Conservation (phyloP, 1,284 basidiomycete genomes). For the Cystobasidiaceae sp. region DNA sequence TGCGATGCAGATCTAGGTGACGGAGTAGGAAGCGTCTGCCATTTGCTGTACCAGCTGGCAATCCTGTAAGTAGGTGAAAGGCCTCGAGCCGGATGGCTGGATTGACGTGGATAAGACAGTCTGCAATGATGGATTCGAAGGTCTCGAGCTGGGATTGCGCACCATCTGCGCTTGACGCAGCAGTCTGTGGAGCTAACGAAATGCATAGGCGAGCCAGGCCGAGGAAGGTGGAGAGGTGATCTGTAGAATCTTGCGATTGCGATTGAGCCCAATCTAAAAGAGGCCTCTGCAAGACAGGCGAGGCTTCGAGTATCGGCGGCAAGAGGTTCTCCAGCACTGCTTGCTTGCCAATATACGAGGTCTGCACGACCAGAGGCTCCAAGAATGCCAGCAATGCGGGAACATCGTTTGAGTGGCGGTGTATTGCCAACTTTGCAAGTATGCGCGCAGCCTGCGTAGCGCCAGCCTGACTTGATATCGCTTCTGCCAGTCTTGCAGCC, state of each 20-base stretch:
- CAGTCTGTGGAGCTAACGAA: not conserved
- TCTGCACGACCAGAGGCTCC: constrained; percentile 11
- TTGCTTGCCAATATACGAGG: not conserved
- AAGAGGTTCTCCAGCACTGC: constrained; percentile 14
- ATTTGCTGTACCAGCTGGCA: not conserved
- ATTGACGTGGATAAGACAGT: constrained; percentile 3
- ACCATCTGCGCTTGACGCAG: not conserved
- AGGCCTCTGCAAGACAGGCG: not conserved
- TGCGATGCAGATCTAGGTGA: constrained; percentile 6
- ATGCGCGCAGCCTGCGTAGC: constrained; percentile 8
- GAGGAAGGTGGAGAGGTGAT: not conserved
- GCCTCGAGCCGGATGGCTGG: constrained; percentile 21
- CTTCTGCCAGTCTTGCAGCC: constrained; percentile 3
- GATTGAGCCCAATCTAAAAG: not conserved
- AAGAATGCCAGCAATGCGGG: not conserved
- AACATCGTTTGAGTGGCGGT: not conserved
- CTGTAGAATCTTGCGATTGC: not conserved
- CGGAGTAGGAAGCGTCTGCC: not conserved
- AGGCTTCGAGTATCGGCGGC: constrained; percentile 8
- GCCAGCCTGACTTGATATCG: constrained; percentile 13
- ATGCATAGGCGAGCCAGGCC: not conserved
- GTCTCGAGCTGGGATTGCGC: not conserved
- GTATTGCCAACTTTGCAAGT: not conserved
- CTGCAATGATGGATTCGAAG: not conserved
- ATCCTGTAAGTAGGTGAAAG: not conserved